Evolutionary conservation across 805 yeast genomes (phyloP), one percentile per base, ranked within the genome.

Genomic region (Starmerella lactis-condensi): DNA sequence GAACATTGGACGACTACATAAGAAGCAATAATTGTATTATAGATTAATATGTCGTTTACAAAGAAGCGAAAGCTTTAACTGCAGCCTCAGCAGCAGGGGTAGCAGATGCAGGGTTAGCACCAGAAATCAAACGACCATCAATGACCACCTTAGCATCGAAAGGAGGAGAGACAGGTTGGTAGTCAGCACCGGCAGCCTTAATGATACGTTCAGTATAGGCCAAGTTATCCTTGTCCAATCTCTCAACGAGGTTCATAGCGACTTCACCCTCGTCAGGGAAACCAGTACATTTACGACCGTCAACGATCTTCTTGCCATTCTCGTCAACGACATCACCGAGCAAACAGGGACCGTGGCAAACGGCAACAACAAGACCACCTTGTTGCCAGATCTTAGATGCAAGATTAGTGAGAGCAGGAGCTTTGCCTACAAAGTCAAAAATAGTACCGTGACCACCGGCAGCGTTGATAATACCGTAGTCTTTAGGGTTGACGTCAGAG

Each of bases 331-430:
- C 46, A 26, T 57, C 56, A n/a, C 58, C 64, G 37, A 72, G 65
- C 38, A 71, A 58, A 15, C 61, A 60, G n/a, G 75, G 74, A 6
- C 75, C 79, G 41, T 72, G 77, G 50, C 79, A 72, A 6, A 72
- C 77, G 11, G 77, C 75, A 26, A 69, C 51, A 16, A 72, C 62
- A 24, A 69, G 61, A 29, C 75, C 76, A 24, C 65, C 67, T 14
- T 61, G 50, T 20, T 51, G 53, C 46, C 63, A 67, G 30, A 70
- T 61, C 15, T 54, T 51, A 18, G 55, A 50, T 14, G 69, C 72
- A 26, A 66, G 35, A 16, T 46, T 38, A 33, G 63, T 68, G 32
- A 71, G 51, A 12, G 46, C 58, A 5, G 46, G 50, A 11, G 74
- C 73, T 3, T 47, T 54, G 21, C 36, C 44, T 27, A 72, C 72